Evolutionary conservation across 2,329 filamentous ascomycete species (phyloP), one percentile per base, ranked within the genome.

Genomic region (Nemania sp.): DNA sequence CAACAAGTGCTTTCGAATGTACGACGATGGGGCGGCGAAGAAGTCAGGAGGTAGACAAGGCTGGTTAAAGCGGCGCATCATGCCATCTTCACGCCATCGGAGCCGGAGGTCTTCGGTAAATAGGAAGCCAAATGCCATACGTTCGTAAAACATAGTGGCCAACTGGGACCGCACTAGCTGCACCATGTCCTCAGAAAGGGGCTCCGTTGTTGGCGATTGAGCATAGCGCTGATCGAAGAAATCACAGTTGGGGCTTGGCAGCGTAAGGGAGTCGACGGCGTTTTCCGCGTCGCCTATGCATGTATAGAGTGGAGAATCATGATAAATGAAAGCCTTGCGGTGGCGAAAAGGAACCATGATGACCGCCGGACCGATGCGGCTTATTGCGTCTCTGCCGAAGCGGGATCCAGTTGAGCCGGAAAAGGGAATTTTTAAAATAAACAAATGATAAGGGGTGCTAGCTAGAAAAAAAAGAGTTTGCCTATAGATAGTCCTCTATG

Each of bases 151-250:
- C 45, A 51, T 24, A 51, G 3, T 51, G 27, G 47, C 22, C 4
- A 51, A 10, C 47, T 51, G 47, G 13, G 47, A 51, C 22, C 47
- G 47, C 47, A 51, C 24, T 27, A 51, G 47, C 6, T n/a, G 47
- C 47, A 51, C 47, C 47, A 51, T 51, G 24, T 24, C 22, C 47
- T 51, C 47, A 51, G 47, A 51, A 51, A 51, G 47, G 20, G 47
- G 47, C 47, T 26, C 47, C 20, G 22, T 27, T 26, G 47, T 26
- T 51, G 47, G 47, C 11, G 47, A 51, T 27, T 51, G 20, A 20
- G 47, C 47, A 22, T 51, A 51, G 47, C 47, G 47, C 47, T 51
- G 47, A 51, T 51, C 47, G 47, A 20, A 26, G 24, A 51, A 26
- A n/a, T 6, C 6, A 13, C 13, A 8, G 35, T 41, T 13, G 35